Evolutionary conservation across 371 early-diverging fungal genomes (phyloP).

Genomic region (Paraphysoderma sedebokerense): DNA sequence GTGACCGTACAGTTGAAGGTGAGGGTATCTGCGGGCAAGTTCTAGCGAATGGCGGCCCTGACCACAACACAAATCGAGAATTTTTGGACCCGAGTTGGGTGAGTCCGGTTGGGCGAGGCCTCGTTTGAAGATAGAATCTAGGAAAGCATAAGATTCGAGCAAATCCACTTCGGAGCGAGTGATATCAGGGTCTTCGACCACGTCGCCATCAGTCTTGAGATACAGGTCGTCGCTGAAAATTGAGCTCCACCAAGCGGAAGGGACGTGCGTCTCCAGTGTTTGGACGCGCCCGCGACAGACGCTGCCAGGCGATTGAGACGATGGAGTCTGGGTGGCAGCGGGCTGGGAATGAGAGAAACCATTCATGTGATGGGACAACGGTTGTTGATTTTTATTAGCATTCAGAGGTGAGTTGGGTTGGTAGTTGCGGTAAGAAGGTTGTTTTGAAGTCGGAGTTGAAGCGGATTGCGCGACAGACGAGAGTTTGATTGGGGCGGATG

Average conservation of each 20-base stretch:
- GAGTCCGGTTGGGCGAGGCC: neutral
- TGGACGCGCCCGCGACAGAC: slow-evolving; percentile 23
- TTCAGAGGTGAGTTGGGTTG: no score
- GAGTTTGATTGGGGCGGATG: no score
- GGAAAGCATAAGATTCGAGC: slow-evolving; percentile 1
- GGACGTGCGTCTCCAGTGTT: slow-evolving; percentile 28
- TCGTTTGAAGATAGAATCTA: neutral
- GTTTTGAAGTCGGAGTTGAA: no score
- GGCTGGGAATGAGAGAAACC: no score
- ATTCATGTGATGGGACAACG: no score
- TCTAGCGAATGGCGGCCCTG: slow-evolving; percentile 30
- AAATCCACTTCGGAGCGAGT: slow-evolving; percentile 26
- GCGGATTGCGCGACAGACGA: no score
- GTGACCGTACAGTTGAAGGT: slow-evolving; percentile 25
- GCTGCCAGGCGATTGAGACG: neutral
- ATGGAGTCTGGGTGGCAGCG: no score
- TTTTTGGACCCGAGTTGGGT: neutral
- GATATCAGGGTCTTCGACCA: slow-evolving; percentile 43
- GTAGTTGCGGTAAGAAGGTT: no score
- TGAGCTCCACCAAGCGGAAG: slow-evolving; percentile 34
- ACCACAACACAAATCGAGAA: slow-evolving; percentile 1
- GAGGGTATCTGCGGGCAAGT: slow-evolving; percentile 27
- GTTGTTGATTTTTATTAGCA: no score
- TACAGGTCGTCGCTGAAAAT: slow-evolving; percentile 37
- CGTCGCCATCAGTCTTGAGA: slow-evolving; percentile 45